phyloP scores from a whole-genome alignment of 805 yeast species.

The Starmerella roubikii region DNA sequence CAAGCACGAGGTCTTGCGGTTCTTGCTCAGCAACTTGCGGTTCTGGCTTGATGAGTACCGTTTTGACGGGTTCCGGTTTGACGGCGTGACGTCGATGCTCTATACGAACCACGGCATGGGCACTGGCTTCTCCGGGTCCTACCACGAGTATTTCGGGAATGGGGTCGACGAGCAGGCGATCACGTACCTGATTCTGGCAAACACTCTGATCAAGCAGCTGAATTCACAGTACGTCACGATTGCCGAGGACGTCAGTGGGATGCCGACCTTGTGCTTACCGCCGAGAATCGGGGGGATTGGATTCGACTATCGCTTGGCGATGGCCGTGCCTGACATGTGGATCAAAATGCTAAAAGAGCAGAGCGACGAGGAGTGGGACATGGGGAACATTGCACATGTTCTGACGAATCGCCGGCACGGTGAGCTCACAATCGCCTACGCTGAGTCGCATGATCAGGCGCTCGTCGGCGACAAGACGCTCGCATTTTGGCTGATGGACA shows the following conservation, averaged over 20 bases:
- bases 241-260: constrained; percentile 96
- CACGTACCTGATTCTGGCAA: constrained; percentile 81
- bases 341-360: constrained; percentile 78
- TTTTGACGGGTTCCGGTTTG: constrained; percentile 93
- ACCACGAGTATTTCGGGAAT: constrained; percentile 68
- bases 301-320: constrained; percentile 81
- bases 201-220: constrained; percentile 50
- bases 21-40: constrained; percentile 69
- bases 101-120: constrained; percentile 89
- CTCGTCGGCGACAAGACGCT: constrained; percentile 91
- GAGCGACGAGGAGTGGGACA: constrained; percentile 81
- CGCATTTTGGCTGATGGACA: constrained; percentile 98
- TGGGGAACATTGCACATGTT: constrained; percentile 65
- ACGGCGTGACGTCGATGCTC: constrained; percentile 91
- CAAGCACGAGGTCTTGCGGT: constrained; percentile 78
- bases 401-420: constrained; percentile 77
- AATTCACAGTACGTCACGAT: constrained; percentile 51
- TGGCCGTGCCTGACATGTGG: constrained; percentile 99
- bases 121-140: constrained; percentile 76
- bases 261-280: constrained; percentile 84
- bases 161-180: constrained; percentile 76
- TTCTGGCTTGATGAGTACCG: constrained; percentile 69
- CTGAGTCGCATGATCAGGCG: constrained; percentile 96
- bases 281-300: constrained; percentile 74
- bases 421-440: constrained; percentile 80